phyloP scores from a whole-genome alignment of 2,329 filamentous ascomycete species.

The Botryotinia narcissicola region DNA sequence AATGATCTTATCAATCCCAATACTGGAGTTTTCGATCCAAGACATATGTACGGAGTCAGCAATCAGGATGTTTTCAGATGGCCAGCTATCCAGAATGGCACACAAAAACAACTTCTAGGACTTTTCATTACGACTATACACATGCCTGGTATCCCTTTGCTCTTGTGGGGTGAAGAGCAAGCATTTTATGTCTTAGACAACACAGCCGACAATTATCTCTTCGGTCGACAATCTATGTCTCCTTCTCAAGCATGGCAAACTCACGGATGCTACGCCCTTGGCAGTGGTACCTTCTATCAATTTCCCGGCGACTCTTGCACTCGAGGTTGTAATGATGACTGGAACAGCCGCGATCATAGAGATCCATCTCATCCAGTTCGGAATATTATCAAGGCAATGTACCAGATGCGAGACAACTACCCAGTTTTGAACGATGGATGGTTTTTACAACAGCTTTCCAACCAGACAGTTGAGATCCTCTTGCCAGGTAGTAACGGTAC shows the following conservation, averaged over 20 bases:
- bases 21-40: constrained; percentile 60
- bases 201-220: constrained; percentile 63
- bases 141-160: constrained; percentile 58
- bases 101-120: constrained; percentile 55
- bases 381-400: constrained; percentile 61
- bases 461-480: constrained; percentile 50
- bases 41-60: constrained; percentile 62
- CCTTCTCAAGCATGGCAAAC: constrained; percentile 60
- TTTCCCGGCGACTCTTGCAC: constrained; percentile 55
- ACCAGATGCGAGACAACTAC: constrained; percentile 55
- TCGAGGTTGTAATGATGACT: constrained; percentile 55
- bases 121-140: constrained; percentile 58
- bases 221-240: constrained; percentile 61
- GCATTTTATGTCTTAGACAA: constrained; percentile 63
- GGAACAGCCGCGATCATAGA: constrained; percentile 58
- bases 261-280: constrained; percentile 61
- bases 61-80: constrained; percentile 67
- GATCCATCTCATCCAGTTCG: constrained; percentile 60
- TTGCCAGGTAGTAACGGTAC: constrained; percentile 52
- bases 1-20: constrained; percentile 61
- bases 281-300: constrained; percentile 54
- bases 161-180: constrained; percentile 66
- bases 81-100: constrained; percentile 57
- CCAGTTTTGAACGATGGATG: constrained; percentile 60
- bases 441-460: constrained; percentile 54